Evolutionary conservation across 2,329 filamentous ascomycete species (phyloP), one percentile per base, ranked within the genome.

Genomic region (Arthrobotrys entomopaga): DNA sequence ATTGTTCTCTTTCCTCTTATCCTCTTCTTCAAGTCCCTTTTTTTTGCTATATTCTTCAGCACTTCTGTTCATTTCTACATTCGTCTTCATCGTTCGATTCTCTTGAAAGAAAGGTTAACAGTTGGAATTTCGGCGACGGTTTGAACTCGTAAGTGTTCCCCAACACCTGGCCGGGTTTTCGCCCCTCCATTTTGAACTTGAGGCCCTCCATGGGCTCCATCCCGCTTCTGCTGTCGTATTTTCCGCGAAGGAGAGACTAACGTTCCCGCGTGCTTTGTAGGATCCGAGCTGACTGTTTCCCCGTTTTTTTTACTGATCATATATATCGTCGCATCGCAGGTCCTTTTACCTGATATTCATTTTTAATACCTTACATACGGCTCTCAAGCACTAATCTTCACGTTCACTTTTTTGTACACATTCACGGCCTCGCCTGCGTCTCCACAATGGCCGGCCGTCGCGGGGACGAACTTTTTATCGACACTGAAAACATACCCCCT

Each of bases 361-460:
- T 58, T 66, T 67, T 66, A 73, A 73, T 64, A 67, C 40, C 56
- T 48, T 46, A 50, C 50, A 48, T 53, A 54, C 58, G 53, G 29
- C 50, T 50, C 48, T 60, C 46, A n/a, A 46, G 42, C 42, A 46
- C 42, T 46, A 46, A 24, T 52, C 46, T 29, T 42, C 16, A 29
- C 40, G 16, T 42, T 22, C 57, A 61, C 42, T 59, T 43, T 40
- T 42, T 10, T 11, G 42, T 38, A 22, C 5, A 34, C 29, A 65
- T 40, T 5, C 43, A 57, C 69, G n/a, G 49, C 65, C 29, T 67
- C 48, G 65, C 43, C 34, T 20, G 26, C 57, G 56, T 74, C 70
- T 74, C 63, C 70, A 74, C 70, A 66, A 74, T 74, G 70, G 70
- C 70, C 70, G 70, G 70, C 70, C 70, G 70, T 67, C 70, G 70